Evolutionary conservation across 257 asterid genomes (phyloP), one percentile per base, ranked within the genome.

Genomic region (Solanum rostratum): DNA sequence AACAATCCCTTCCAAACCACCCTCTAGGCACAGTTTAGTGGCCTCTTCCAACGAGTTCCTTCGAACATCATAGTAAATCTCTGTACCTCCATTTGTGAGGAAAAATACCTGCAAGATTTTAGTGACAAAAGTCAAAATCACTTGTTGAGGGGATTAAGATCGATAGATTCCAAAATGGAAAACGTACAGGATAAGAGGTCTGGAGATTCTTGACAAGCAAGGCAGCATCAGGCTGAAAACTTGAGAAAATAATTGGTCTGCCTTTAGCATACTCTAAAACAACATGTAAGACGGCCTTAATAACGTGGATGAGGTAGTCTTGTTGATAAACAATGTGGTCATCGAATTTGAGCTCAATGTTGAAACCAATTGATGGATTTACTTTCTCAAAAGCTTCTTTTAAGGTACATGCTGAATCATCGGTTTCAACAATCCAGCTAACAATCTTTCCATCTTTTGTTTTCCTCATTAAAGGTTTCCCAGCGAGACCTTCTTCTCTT

Each of bases 141-240:
- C n/a, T 39, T 20, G 50, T 57, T 20, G 29, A 53, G 60, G 14
- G n/a, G 14, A 13, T 27, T 24, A 12, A 63, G 70, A 63, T 13
- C 27, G 70, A 27, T 6, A 65, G 73, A 29, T 30, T 30, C 20
- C 45, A 65, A 49, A 76, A 49, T 27, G 37, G 12, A 78, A 78
- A 65, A 74, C 96, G 50, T 86, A 94, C 99, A 5, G 99, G 99
- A 85, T 91, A 93, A 37, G 70, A 80, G 84, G 49, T 88, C 89
- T 97, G 99, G 66, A 94, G 95, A 65, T 92, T 92, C 88, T 88
- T 87, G 46, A 91, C 87, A 1, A 92, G 89, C 15, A 95, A 84
- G 30, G 93, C 94, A 62, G 99, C 99, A 84, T 95, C 99, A 0
- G 99, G 99, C 15, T 95, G 99, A 89, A 97, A 97, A 19, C 88